Evolutionary conservation across 371 early-diverging fungal genomes (phyloP), one percentile per base, ranked within the genome.

Genomic region (Apophysomyces ossiformis): DNA sequence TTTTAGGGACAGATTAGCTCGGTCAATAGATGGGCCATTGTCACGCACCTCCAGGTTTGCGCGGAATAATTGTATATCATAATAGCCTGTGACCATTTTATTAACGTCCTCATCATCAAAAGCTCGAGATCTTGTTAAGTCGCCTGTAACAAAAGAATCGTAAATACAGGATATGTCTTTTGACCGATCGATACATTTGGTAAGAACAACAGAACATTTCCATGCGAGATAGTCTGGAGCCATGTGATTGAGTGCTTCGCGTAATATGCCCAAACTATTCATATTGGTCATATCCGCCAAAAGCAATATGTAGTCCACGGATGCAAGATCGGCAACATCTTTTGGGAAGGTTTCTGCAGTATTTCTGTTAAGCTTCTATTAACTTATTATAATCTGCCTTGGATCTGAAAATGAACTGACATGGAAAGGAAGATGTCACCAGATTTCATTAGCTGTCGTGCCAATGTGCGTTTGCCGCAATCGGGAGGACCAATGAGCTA

Each of bases 401-500:
- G 4, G 2, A 41, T 58, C 7, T 5, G 41, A 18, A n/a, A 43
- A 11, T 18, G 7, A 13, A 36, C 37, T 69, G 70, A 80, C 80
- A 77, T 64, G 64, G 69, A 72, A 38, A 69, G 62, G 50, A 70
- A 80, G 3, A 70, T 67, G 32, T 68, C 57, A 41, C 61, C 59
- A 35, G 61, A 57, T 56, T 68, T 65, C 5, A 80, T 57, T 8
- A 80, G 46, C 45, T 73, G 69, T 7, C 43, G 38, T 9, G 80
- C 66, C 37, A 80, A 39, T 7, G 77, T 75, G 26, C 74, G 68
- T 47, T 80, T 80, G 5, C 80, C 80, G 41, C 72, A 66, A 4
- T 39, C 37, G 12, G 72, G 37, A 13, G 74, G 74, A 13, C 80
- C 80, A 4, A 80, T 45, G n/a, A 80, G 37, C 80, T 80, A 60